Evolutionary conservation across 2,329 filamentous ascomycete genomes (phyloP), one percentile per base, ranked within the genome.

Genomic region (Lojkania enalia): DNA sequence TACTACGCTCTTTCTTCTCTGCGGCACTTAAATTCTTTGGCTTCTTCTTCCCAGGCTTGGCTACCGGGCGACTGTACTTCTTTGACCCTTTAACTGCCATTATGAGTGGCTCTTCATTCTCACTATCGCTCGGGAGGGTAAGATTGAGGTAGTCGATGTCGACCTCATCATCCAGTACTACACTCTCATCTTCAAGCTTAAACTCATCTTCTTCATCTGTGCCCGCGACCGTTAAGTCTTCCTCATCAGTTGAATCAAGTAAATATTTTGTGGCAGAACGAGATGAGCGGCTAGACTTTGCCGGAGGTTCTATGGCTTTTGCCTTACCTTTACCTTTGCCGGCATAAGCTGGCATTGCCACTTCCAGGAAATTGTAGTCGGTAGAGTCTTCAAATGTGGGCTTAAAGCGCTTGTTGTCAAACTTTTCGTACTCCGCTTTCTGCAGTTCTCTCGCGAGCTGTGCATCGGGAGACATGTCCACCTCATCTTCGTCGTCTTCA

Each of bases 401-500:
- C 54, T 69, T 71, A 31, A 51, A 66, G 49, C 71, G 71, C 57
- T 75, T 74, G 4, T 46, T 48, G 9, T 49, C 59, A 27, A 27
- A 27, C 16, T 61, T 54, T 9, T 66, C 64, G 42, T 79, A 79
- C 52, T 61, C 53, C 52, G 82, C 74, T 20, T 78, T 71, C 56
- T 86, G 83, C 39, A 87, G 69, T 31, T 70, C 70, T 33, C 74
- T 69, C 23, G 84, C 84, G 29, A 87, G 63, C 35, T 77, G 72
- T 11, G 76, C 79, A 61, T 81, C 78, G 2, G 63, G 54, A 4
- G 63, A 63, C 16, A 70, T 64, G 57, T 70, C 69, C 35, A 71
- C 64, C 13, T 44, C 42, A 20, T 48, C 41, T 5, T 43, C 49
- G 6, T 46, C 48, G 11, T 69, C 64, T 9, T 65, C 59, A 0